Evolutionary conservation across 345 rosid species (phyloP), one percentile per base, ranked within the genome.

Genomic region (Bruguiera parviflora): DNA sequence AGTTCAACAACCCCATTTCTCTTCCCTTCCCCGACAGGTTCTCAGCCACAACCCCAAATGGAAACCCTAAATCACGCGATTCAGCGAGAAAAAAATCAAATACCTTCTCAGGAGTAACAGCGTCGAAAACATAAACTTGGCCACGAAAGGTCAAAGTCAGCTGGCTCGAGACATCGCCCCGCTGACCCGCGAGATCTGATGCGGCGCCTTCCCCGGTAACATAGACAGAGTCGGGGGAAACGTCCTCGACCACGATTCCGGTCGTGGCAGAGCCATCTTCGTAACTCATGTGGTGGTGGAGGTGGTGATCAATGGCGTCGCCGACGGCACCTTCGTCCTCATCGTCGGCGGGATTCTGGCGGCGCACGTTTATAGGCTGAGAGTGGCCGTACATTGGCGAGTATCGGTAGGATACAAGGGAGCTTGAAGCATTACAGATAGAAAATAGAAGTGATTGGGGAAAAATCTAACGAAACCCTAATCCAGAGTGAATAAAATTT

Each of bases 101-200:
- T 24, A 90, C 98, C 98, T 90, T 92, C 47, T 92, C 92, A 20
- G 88, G 86, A 43, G 86, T 83, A 69, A 92, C 93, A 25, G 92
- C 87, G 66, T 92, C 92, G 25, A 92, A 92, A 22, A 90, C 96
- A 77, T 88, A 92, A 77, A 92, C 94, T 68, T 92, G 96, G 10
- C 96, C 98, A 2, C 92, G 94, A 76, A 90, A 92, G 28, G 98
- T 84, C 74, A 92, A 84, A 6, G 92, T 85, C 18, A 92, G 89
- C 83, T 90, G 95, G 79, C 82, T 75, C 7, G 85, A 77, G 11
- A 75, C 73, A 19, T 75, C 85, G 43, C 46, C 80, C 5, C 73
- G 73, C 27, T 66, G 86, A 60, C 77, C 64, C 55, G 39, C 69
- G 19, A 77, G 73, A 11, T 74, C 79, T 35, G 88, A 63, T 55